Evolutionary conservation across 2,329 filamentous ascomycete species (phyloP).

Genomic region (Dendrostoma leiphaemia): DNA sequence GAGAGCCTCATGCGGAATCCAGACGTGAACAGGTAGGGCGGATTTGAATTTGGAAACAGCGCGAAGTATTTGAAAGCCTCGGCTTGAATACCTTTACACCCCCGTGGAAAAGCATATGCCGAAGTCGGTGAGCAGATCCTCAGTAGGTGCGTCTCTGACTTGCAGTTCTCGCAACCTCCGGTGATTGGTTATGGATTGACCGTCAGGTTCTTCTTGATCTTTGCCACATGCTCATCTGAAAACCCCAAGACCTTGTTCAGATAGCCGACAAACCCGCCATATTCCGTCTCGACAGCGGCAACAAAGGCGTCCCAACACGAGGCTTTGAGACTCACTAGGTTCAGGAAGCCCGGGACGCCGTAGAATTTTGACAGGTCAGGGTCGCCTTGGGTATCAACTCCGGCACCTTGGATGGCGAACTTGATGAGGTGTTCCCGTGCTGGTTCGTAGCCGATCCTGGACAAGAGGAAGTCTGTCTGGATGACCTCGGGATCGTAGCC

Average conservation of each 20-base stretch:
- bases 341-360: constrained; percentile 45
- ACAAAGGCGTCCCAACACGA: constrained; percentile 46
- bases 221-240: constrained; percentile 41
- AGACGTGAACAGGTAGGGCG: too few relatives aligned
- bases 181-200: not conserved
- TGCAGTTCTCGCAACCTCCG: not conserved
- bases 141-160: too few relatives aligned
- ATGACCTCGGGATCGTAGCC: constrained; percentile 42
- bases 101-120: too few relatives aligned
- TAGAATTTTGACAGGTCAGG: constrained; percentile 25
- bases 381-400: constrained; percentile 28
- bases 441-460: constrained; percentile 51
- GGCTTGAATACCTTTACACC: too few relatives aligned
- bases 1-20: too few relatives aligned
- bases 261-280: constrained; percentile 51
- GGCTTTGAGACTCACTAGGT: constrained; percentile 42
- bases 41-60: too few relatives aligned
- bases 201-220: constrained; percentile 45
- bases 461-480: constrained; percentile 51
- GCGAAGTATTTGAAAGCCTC: too few relatives aligned
- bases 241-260: constrained; percentile 44
- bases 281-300: constrained; percentile 39
- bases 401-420: constrained; percentile 33
- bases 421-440: constrained; percentile 45
- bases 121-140: too few relatives aligned